phyloP scores from a whole-genome alignment of 129 eudicot genomes.

The Chrysanthemum lavandulifolium region DNA sequence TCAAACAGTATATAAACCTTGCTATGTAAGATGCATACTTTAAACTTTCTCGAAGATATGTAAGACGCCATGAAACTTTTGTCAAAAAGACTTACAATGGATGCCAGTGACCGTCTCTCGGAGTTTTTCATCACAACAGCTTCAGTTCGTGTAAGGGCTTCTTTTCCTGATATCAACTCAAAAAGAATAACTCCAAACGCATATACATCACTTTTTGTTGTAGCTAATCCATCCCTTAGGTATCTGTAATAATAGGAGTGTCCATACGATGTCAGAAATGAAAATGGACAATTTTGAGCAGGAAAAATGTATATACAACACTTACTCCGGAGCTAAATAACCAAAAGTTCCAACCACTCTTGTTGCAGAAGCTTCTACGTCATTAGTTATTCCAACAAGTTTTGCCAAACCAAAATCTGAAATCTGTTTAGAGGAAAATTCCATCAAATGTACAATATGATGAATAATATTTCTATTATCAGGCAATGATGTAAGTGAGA shows the following conservation, averaged over 20 bases:
- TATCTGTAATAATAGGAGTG: conserved; percentile 45
- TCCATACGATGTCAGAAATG: background rate
- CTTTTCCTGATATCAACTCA: conserved; percentile 86
- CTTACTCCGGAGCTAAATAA: conserved; percentile 98
- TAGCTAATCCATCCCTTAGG: conserved; percentile 78
- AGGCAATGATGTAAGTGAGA: conserved; percentile 10
- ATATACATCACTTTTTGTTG: conserved; percentile 83
- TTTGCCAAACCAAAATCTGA: conserved; percentile 96
- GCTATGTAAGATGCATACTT: too few relatives aligned
- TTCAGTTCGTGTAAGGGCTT: conserved; percentile 79
- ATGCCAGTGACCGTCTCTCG: conserved; percentile 76
- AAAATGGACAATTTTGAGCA: background rate
- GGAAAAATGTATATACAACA: background rate
- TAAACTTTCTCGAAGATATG: too few relatives aligned
- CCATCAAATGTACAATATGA: conserved; percentile 10
- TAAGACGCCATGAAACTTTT: too few relatives aligned
- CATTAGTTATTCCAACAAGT: conserved; percentile 74
- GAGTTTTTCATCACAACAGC: conserved; percentile 47
- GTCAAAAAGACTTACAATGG: conserved; percentile 62
- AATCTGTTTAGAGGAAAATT: conserved; percentile 43
- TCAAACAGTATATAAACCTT: background rate
- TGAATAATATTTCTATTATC: background rate
- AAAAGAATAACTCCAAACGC: conserved; percentile 96
- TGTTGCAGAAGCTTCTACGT: conserved; percentile 77
- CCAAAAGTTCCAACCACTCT: conserved; percentile 97